Base-by-base conservation (phyloP, 148 eudicot species). In the Amaranthus palmeri region DNA sequence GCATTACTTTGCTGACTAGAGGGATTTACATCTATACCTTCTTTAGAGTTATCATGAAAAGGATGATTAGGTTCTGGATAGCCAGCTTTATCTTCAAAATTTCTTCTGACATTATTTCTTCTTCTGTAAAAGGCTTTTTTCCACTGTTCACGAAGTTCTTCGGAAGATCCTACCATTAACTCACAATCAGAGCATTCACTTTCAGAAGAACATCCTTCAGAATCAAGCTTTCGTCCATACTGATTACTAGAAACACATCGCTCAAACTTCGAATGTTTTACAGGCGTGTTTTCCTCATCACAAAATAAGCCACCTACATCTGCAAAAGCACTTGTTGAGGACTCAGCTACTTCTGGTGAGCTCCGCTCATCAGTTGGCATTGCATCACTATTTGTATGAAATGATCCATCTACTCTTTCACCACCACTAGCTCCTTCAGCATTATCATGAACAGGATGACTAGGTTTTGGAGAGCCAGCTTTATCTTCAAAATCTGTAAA, bases 231-330 rank as follows among this genome's bases (percentile, higher is more conserved):
- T 60, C 83, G 71, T 72, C 91, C 93, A 83, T 79, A 90, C 48
- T 62, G 70, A 74, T 74, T 84, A 71, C 83, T 75, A 15, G 84
- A 61, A 14, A 79, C 54, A 56, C 68, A 70, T 66, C 91, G 84
- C 77, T 85, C 89, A 79, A 87, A 81, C 79, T 87, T 95, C 13
- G 91, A 85, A 25, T 85, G 78, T 72, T 83, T 91, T n/a, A 90
- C 72, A 8, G 96, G 97, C 45, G 84, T 71, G 36, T 55, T 65
- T 65, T 73, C 85, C 65, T 81, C 92, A 53, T 65, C 79, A 70
- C 36, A 0, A 25, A 25, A 25, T 25, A 25, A 25, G 36, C 77
- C 86, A 83, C 76, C 85, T 48, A 76, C 81, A 25, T 52, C 78
- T 67, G 15, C 77, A 70, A 15, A 70, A 67, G 68, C 77, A 11